Base-by-base conservation (phyloP, 2,329 filamentous ascomycete species). In the Penicillium brasilianum region DNA sequence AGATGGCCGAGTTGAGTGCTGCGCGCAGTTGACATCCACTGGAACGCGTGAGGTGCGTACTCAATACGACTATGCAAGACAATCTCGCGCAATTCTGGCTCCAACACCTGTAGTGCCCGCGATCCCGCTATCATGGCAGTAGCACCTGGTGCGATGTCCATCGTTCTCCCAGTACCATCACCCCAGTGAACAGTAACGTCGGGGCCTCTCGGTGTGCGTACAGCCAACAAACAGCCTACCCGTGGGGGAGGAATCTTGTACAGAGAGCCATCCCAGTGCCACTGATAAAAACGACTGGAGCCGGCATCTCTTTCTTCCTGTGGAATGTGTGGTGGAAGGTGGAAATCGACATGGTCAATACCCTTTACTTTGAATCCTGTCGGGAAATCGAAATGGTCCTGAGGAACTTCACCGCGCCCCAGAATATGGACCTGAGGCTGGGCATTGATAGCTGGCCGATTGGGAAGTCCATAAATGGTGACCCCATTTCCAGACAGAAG, bases 321-420 rank as follows among this genome's bases (percentile, higher is more conserved):
- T 4, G 74, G 65, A 16, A 77, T 73, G 50, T 78, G 76, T 7
- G 76, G 76, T n/a, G 75, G 74, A 18, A 76, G 66, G 58, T 79
- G 76, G 62, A 77, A 77, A 25, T 74, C 68, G n/a, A 64, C 64
- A 57, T 76, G 76, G 56, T 77, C 70, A 44, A 77, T 74, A 5
- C 76, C 76, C 59, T 78, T 76, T 50, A 78, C 68, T 61, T 78
- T 74, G 59, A 78, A 78, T 2, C 72, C 76, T 0, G 74, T 71
- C 0, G 76, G 76, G 48, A 78, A 78, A 37, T 75, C 69, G 55
- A 73, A 77, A 63, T 41, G 37, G n/a, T 10, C 37, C 4, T 18
- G 16, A 9, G 37, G 37, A 9, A 41, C 37, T 41, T 41, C n/a
- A 9, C 37, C 37, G 18, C 37, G 37, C 16, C 37, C 37, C 9